Base-by-base conservation (phyloP, 2,329 filamentous ascomycete genomes). In the Verticillium nubilum region DNA sequence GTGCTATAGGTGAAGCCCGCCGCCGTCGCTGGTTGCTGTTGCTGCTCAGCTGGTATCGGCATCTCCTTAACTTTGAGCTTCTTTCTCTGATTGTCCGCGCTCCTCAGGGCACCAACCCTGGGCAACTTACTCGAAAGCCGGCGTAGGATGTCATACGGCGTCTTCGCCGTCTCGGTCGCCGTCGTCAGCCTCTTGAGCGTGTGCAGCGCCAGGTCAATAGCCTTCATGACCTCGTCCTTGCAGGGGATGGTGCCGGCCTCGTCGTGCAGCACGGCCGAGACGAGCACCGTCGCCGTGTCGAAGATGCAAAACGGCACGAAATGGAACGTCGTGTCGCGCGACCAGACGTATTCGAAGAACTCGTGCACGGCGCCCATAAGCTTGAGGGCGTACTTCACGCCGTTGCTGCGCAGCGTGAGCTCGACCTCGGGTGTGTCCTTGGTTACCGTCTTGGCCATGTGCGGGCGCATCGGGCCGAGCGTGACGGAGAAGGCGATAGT, bases 231-330 rank as follows among this genome's bases (percentile, higher is more conserved):
- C 17, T 77, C 72, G 1, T 75, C 69, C 15, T 76, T 76, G 13
- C 71, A 72, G 4, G 75, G 73, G 2, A 82, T 68, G 12, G 67
- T 70, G 19, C 67, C 63, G 29, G 77, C 70, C n/a, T 69, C 66
- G 60, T 84, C 81, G 61, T 83, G 80, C 5, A 82, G 72, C 6
- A 84, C 69, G 2, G 80, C 76, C 0, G 80, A 82, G 68, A 79
- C 82, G 6, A 83, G 66, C 19, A 80, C 70, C 0, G 80, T 78
- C 1, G 79, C 75, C 0, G 78, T 80, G 61, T 84, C 80, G 54
- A 84, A 84, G 31, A 82, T 76, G 52, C 73, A 72, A 59, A 82
- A 83, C 0, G 80, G 69, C 4, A 80, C 75, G 57, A 80, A 74
- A 62, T 82, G 78, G 47, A 80, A 81, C 47, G 78, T 81, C 6